Base-by-base conservation (phyloP, 2,329 filamentous ascomycete genomes). In the Aurifilum marmelostoma region DNA sequence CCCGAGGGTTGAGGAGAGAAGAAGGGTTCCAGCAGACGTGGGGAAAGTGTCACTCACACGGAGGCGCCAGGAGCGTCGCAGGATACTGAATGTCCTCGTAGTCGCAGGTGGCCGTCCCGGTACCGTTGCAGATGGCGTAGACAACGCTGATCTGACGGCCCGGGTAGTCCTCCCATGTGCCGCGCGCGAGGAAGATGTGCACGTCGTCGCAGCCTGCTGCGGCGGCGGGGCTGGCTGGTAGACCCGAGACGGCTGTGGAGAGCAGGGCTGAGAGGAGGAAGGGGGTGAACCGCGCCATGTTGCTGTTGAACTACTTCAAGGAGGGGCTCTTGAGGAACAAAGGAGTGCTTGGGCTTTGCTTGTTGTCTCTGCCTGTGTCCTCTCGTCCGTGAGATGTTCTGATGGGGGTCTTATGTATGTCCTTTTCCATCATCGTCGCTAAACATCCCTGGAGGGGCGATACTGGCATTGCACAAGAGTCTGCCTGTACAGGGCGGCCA, bases 101-200 rank as follows among this genome's bases (percentile, higher is more conserved):
- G 6, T 58, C 63, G n/a, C 69, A 70, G 16, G 34, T 58, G 29
- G 41, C 54, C 12, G 59, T 62, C 59, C 52, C 64, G 1, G 37
- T 59, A 2, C 64, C 67, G n/a, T 69, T 69, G 54, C 68, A 69
- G 14, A 67, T 63, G 52, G 65, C 68, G 24, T 67, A 56, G 7
- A 69, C 68, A 0, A 67, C 43, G 60, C 6, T 34, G 32, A 64
- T 63, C 54, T 69, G 68, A 2, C 68, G 68, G 32, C 68, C 68
- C 24, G 68, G 68, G 21, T 69, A 69, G 18, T 34, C 60, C 54
- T 69, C 68, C 50, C 65, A 63, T n/a, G 63, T 66, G 27, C 68
- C 68, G 32, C 68, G 68, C 4, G 68, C 68, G 11, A 69, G 65
- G 41, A 69, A 69, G 52, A 69, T 69, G 65, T 69, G 68, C 34